These are phyloP conservation scores for Parafenestella ontariensis DNA, from an alignment of 2,329 filamentous ascomycete species.

Conservation along the genomic window DNA sequence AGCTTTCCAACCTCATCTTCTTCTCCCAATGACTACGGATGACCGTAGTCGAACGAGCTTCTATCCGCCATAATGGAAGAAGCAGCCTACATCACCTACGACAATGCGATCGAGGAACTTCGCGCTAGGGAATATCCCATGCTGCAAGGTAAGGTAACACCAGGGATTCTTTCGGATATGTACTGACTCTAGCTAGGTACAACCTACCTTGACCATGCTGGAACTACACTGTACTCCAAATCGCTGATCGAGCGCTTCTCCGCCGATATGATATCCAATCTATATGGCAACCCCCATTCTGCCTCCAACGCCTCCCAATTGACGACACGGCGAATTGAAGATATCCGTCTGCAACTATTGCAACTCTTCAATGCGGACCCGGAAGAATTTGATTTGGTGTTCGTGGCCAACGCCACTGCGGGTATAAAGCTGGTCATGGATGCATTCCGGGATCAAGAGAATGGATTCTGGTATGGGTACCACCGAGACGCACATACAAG, in stretches of 20 bases:
- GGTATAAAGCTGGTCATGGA: slow-evolving; percentile 88
- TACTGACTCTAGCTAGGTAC: slow-evolving; percentile 59
- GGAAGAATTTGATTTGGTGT: slow-evolving; percentile 83
- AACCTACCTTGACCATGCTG: slow-evolving; percentile 91
- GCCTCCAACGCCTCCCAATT: slow-evolving; percentile 81
- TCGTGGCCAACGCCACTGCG: slow-evolving; percentile 91
- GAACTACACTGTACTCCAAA: slow-evolving; percentile 83
- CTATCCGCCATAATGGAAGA: slow-evolving; percentile 34
- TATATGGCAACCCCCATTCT: slow-evolving; percentile 94
- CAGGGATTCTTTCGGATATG: background rate
- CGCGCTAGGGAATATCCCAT: slow-evolving; percentile 71
- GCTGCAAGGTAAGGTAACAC: slow-evolving; percentile 64
- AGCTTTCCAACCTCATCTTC: slow-evolving; percentile 7
- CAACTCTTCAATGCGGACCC: slow-evolving; percentile 83
- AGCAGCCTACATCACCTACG: slow-evolving; percentile 55
- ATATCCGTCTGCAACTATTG: slow-evolving; percentile 73
- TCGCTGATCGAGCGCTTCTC: slow-evolving; percentile 82
- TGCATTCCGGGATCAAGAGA: slow-evolving; percentile 69
- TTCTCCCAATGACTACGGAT: slow-evolving; percentile 33
- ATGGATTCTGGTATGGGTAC: slow-evolving; percentile 83
- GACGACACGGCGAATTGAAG: slow-evolving; percentile 76
- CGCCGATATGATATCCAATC: slow-evolving; percentile 74
- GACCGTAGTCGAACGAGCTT: slow-evolving; percentile 4
- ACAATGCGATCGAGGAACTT: slow-evolving; percentile 65
- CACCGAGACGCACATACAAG: slow-evolving; percentile 88